Percentiles rank a stretch among this genome's conserved stretches.
These are phyloP conservation scores for Spathaspora arborariae DNA, from an alignment of 805 yeast genomes.

Conservation along the genomic window DNA sequence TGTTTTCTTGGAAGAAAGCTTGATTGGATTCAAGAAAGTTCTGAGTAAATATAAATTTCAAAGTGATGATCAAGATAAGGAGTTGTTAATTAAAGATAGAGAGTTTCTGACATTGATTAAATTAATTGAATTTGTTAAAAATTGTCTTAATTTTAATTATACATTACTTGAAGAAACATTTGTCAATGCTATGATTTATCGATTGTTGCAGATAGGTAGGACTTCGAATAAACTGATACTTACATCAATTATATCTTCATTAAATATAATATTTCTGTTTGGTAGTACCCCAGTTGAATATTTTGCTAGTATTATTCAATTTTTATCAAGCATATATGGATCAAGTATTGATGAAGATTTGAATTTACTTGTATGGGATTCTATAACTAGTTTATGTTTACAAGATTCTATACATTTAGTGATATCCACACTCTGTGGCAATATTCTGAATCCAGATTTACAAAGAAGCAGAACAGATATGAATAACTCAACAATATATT, in stretches of 20 bases:
- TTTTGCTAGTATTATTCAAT: conserved; percentile 35
- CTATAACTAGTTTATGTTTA: conserved; percentile 33
- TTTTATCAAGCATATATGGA: conserved; percentile 43
- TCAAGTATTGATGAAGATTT: conserved; percentile 28
- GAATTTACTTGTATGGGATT: conserved; percentile 31
- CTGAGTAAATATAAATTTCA: conserved; percentile 8
- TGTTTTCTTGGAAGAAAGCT: conserved; percentile 11
- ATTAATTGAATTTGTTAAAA: conserved; percentile 32
- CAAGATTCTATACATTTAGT: conserved; percentile 32
- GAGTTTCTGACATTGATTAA: conserved; percentile 12
- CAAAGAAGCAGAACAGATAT: conserved; percentile 8
- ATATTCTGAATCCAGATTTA: conserved; percentile 20
- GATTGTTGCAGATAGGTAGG: conserved; percentile 34
- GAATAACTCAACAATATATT: conserved; percentile 14
- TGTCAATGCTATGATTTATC: conserved; percentile 26
- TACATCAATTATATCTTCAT: conserved; percentile 34
- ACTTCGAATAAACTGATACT: conserved; percentile 37
- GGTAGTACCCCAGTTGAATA: conserved; percentile 43
- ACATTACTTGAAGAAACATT: conserved; percentile 39
- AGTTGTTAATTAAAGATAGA: conserved; percentile 8
- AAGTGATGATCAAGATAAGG: conserved; percentile 2
- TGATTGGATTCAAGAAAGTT: conserved; percentile 10
- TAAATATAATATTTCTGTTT: conserved; percentile 42
- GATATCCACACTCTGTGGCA: conserved; percentile 16
- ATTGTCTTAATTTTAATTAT: conserved; percentile 47